A percentile compares a stretch with the other conserved stretches of the same genome.
Conservation (phyloP, 495 filamentous ascomycete genomes). For the Podospora australis region DNA sequence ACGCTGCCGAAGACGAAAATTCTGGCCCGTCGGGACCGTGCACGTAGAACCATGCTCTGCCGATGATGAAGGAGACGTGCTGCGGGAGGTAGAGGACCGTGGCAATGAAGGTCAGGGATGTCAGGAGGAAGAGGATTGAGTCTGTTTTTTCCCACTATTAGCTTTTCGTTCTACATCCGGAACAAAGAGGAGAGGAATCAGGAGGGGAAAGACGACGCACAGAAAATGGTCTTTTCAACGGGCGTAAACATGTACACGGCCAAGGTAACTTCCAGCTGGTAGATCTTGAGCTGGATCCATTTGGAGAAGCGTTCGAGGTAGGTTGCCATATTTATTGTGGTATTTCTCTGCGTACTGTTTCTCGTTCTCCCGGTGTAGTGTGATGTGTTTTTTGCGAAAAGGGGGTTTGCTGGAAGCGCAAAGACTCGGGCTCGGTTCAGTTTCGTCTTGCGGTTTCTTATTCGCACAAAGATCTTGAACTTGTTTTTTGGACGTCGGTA, state of each 20-base stretch:
- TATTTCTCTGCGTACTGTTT: constrained; percentile 15
- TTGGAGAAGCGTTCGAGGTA: constrained; percentile 37
- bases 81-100: constrained; percentile 87
- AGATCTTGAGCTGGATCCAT: constrained; percentile 43
- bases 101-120: constrained; percentile 78
- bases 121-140: constrained; percentile 80
- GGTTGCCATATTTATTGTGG: constrained; percentile 4
- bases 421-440: no score
- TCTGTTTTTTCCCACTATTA: constrained; percentile 45
- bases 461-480: no score
- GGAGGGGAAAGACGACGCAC: constrained; percentile 23
- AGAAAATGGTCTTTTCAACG: constrained; percentile 40
- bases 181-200: background rate
- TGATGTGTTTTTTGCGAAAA: background rate
- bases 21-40: no score
- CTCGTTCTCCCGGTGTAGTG: no score
- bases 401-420: no score
- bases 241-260: constrained; percentile 44
- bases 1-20: constrained; percentile 27
- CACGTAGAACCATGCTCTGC: constrained; percentile 90
- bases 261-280: constrained; percentile 43
- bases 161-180: background rate
- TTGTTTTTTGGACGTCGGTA: no score
- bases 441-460: no score
- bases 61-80: constrained; percentile 70